Base-by-base conservation (phyloP, 495 filamentous ascomycete genomes). In the Bathelium albidoporum region DNA sequence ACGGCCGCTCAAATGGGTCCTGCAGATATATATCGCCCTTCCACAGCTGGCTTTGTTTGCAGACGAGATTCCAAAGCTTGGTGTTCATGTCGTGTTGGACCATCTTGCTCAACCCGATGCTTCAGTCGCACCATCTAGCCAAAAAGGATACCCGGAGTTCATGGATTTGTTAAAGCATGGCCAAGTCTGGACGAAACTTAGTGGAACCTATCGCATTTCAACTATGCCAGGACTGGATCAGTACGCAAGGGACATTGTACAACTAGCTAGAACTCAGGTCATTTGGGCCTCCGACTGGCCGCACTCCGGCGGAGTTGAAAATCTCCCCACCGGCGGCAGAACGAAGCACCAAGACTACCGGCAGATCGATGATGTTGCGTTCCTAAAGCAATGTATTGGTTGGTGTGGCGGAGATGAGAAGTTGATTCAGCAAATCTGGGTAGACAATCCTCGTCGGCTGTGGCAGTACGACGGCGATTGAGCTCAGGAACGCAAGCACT, bases 51-150 rank as follows among this genome's bases (percentile, higher is more conserved):
- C 43, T 45, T 22, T 61, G 11, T 45, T 44, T 12, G 59, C 59
- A 44, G 36, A 61, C 34, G 34, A 61, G 32, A 43, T 61, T n/a
- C 59, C 59, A 61, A 43, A 44, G 2, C 34, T 61, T 20, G 59
- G 43, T 43, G 32, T 43, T 53, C 26, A 22, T 28, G 26, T 62
- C 28, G 62, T 55, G 29, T 16, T 55, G 24, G 49, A 55, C 29
- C 49, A 55, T 55, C 49, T 55, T 0, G 49, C 49, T 55, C 49
- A 55, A 20, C 49, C 49, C 2, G 49, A 55, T 9, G 2, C 0
- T 7, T 29, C 49, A 9, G 29, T 16, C 9, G 22, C 49, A 29
- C 49, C 49, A 11, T 55, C 49, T 24, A 55, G 20, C 5, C 49
- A 55, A 24, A 24, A n/a, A 29, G 49, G 49, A 16, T 55, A 55